phyloP scores from a whole-genome alignment of 2,329 filamentous ascomycete genomes.

The Xylariaceae sp. region DNA sequence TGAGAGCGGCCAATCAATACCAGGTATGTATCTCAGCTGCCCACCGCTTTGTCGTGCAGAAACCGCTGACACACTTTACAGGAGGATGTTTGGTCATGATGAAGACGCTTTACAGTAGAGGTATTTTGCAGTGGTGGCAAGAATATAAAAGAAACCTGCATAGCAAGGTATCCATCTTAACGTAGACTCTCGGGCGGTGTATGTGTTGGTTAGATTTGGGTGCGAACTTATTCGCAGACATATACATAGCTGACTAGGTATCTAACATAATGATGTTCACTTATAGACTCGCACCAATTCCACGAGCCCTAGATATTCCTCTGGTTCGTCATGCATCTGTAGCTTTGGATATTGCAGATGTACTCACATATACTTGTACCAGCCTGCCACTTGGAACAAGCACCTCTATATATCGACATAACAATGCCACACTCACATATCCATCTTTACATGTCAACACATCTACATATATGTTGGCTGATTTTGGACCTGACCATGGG shows the following conservation, averaged over 20 bases:
- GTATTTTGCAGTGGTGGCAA: slow-evolving; percentile 20
- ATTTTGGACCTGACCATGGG: no score
- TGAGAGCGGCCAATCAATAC: slow-evolving; percentile 93
- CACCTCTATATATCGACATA: no score
- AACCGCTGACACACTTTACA: slow-evolving; percentile 35
- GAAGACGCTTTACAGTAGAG: slow-evolving; percentile 9
- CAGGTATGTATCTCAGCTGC: slow-evolving; percentile 55
- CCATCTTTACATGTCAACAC: no score
- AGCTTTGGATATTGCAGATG: no score
- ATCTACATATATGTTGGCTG: no score
- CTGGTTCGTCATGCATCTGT: no score
- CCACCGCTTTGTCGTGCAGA: slow-evolving; percentile 2
- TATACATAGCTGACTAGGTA: slow-evolving; percentile 17
- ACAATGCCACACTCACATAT: no score
- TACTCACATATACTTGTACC: no score
- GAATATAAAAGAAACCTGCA: slow-evolving; percentile 24
- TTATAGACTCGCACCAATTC: no score
- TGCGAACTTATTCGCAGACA: slow-evolving; percentile 9
- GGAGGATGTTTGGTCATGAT: slow-evolving; percentile 69
- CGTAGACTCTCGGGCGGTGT: slow-evolving; percentile 19
- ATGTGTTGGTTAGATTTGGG: slow-evolving; percentile 13
- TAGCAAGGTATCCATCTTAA: slow-evolving; percentile 20
- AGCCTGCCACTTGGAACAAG: no score
- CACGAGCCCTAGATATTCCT: no score
- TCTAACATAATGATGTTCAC: slow-evolving; percentile 23